Conservation (phyloP, 2,329 filamentous ascomycete species). For the Aspergillus latus region DNA sequence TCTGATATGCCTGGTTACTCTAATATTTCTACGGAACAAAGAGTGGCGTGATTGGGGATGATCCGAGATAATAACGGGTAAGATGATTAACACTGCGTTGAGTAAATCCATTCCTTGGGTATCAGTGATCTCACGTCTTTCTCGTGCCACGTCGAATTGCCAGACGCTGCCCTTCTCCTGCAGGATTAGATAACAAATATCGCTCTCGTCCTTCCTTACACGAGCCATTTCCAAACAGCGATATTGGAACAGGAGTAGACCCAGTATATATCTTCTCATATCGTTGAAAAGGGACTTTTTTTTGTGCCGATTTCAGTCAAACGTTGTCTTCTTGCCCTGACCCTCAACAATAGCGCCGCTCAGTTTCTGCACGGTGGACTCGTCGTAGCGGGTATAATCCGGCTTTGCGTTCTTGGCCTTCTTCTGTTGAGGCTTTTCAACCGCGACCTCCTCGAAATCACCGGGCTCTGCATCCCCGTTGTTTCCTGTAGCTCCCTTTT, state of each 20-base stretch:
- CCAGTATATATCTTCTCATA: too few relatives aligned
- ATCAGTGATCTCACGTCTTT: constrained; percentile 10
- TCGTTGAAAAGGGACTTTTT: too few relatives aligned
- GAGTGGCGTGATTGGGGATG: constrained; percentile 1
- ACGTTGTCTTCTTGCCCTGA: constrained; percentile 77
- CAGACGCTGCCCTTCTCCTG: not conserved
- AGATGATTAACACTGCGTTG: not conserved
- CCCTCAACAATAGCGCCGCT: constrained; percentile 77
- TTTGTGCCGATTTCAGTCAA: constrained; percentile 56
- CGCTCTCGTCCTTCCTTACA: not conserved
- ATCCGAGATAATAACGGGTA: not conserved
- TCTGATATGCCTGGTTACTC: not conserved
- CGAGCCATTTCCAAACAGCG: not conserved
- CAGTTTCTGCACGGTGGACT: constrained; percentile 61
- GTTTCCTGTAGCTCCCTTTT: constrained; percentile 21
- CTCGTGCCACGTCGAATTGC: constrained; percentile 5
- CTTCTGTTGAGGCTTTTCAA: constrained; percentile 22
- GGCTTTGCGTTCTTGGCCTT: constrained; percentile 28
- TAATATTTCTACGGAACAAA: constrained; percentile 2
- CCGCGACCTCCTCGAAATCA: constrained; percentile 21
- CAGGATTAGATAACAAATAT: constrained; percentile 9
- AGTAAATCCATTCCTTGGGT: constrained; percentile 15
- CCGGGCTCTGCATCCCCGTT: constrained; percentile 13
- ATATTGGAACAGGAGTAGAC: too few relatives aligned
- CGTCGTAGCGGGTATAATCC: constrained; percentile 48